Base-by-base conservation (phyloP, 2,329 filamentous ascomycete species). In the Aspergillus tubingensis region DNA sequence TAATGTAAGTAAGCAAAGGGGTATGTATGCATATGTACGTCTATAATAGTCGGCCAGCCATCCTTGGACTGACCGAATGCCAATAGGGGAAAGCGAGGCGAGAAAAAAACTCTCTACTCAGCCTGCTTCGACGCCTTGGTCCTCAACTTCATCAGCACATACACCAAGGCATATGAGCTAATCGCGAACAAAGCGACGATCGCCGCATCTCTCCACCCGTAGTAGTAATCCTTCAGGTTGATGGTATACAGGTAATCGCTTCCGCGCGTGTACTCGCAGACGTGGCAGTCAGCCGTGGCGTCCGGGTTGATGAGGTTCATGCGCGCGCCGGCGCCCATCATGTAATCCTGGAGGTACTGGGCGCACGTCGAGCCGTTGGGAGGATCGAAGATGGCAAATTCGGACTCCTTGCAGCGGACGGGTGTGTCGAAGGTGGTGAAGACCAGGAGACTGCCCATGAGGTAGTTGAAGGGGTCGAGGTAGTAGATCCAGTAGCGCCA, bases 181-280 rank as follows among this genome's bases (percentile, higher is more conserved):
- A 85, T 52, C 1, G 77, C 81, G 65, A 88, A 87, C 2, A 85
- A 72, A 1, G 80, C 82, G 2, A 85, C 82, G 57, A 89, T 85
- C 0, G 70, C 88, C 0, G 85, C 83, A 70, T 90, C 82, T 41
- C 88, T 80, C 88, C 88, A 91, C 0, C 86, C 87, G 65, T 87
- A 87, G 64, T 81, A 84, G 65, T 88, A 85, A 2, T 85, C 81
- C 2, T 79, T 79, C 8, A 90, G 64, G 68, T 89, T 89, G 25
- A 91, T 60, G 0, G 78, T 83, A 7, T 74, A 66, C 0, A 90
- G 72, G 61, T 88, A 90, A 60, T 89, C 87, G 11, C 81, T 78
- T 0, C 86, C 87, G 11, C 68, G 74, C 2, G 74, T 75, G 70
- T 85, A 91, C 62, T 85, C 78, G 69, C 88, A 91, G 0, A 90